A percentile compares a stretch with the other conserved stretches of the same genome.
These are phyloP conservation scores for Drechslerella dactyloides DNA, from an alignment of 2,329 filamentous ascomycete genomes.

Conservation along the genomic window DNA sequence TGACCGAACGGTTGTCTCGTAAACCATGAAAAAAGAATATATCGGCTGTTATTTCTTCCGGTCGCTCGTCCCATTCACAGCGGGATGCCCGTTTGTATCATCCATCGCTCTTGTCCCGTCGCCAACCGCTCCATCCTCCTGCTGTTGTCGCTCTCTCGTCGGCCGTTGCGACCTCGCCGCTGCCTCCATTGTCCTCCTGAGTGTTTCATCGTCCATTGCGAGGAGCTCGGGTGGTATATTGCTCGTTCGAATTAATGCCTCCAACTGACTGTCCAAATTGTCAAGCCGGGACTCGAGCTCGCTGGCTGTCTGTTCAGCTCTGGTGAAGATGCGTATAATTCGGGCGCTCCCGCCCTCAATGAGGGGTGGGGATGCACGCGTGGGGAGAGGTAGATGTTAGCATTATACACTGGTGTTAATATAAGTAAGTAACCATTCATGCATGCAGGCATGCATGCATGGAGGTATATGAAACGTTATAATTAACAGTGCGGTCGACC, in stretches of 20 bases:
- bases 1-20: too few species aligned
- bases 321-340: slow-evolving; percentile 14
- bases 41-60: not conserved
- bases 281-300: slow-evolving; percentile 44
- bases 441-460: not conserved
- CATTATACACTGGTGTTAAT: too few species aligned
- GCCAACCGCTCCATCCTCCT: not conserved
- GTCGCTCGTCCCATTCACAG: not conserved
- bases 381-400: too few species aligned
- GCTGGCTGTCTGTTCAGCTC: slow-evolving; percentile 46
- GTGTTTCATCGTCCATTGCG: slow-evolving; percentile 40
- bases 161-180: slow-evolving; percentile 7
- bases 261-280: slow-evolving; percentile 36
- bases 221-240: slow-evolving; percentile 43
- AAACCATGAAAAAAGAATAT: too few species aligned
- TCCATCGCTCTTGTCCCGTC: not conserved
- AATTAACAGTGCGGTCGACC: too few species aligned
- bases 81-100: not conserved
- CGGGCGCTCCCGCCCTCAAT: slow-evolving; percentile 8
- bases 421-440: too few species aligned
- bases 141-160: not conserved
- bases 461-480: not conserved
- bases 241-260: slow-evolving; percentile 32
- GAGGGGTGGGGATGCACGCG: slow-evolving; percentile 13
- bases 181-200: slow-evolving; percentile 29